Evolutionary conservation across 2,329 filamentous ascomycete genomes (phyloP).

Genomic region (Fusarium sulawesiense): DNA sequence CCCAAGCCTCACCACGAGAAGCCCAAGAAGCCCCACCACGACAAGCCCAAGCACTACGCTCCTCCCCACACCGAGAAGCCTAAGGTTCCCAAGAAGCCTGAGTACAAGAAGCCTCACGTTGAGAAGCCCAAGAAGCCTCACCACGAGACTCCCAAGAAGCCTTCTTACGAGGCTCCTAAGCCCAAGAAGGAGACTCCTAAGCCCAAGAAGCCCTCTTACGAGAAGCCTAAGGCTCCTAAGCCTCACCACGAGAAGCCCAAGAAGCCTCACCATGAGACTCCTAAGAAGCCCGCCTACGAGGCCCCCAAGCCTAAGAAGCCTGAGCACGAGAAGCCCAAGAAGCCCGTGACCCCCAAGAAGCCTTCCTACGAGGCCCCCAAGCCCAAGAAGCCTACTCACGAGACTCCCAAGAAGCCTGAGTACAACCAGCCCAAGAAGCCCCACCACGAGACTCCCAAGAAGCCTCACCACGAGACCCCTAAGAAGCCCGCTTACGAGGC

Average conservation of each 20-base stretch:
- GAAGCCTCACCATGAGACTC: not conserved
- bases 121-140: slow-evolving; percentile 1
- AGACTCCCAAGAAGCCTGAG: not conserved
- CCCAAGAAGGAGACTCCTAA: not conserved
- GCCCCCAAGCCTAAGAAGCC: not conserved
- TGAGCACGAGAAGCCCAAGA: slow-evolving; percentile 1
- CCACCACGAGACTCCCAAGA: not conserved
- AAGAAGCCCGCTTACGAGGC: not conserved
- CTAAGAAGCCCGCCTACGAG: not conserved
- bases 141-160: not conserved
- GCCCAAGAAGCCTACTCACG: not conserved
- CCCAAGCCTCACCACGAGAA: slow-evolving; percentile 16
- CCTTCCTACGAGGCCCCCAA: not conserved
- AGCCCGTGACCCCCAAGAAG: slow-evolving; percentile 1
- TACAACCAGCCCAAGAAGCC: not conserved
- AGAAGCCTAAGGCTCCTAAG: not conserved
- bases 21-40: not conserved
- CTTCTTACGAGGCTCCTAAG: not conserved
- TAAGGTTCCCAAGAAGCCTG: not conserved
- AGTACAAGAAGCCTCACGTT: not conserved
- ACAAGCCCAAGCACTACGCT: not conserved
- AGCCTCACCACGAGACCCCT: not conserved
- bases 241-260: slow-evolving; percentile 4
- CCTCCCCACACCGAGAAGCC: not conserved
- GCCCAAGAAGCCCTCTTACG: not conserved